Percentiles rank a stretch among this genome's conserved stretches.
Conservation (phyloP, 495 filamentous ascomycete genomes). For the Articulospora tetracladia region DNA sequence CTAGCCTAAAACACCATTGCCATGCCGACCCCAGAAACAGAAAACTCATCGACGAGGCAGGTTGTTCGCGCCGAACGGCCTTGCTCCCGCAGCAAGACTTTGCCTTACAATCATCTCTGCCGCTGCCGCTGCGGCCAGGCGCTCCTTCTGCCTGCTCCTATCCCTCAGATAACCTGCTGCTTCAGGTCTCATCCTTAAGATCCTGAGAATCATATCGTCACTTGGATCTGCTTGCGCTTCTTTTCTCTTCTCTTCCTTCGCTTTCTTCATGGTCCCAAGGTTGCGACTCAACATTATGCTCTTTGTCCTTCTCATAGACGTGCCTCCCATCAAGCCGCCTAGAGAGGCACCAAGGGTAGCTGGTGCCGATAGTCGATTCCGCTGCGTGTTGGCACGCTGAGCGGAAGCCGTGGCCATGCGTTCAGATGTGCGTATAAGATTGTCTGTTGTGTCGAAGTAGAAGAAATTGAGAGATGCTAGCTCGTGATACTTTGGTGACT, state of each 20-base stretch:
- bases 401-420: conserved; percentile 88
- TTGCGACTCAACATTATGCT: conserved; percentile 94
- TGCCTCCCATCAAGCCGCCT: conserved; percentile 65
- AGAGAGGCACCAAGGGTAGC: conserved; percentile 50
- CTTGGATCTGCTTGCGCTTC: conserved; percentile 95
- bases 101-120: conserved; percentile 94
- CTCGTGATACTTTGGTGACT: conserved; percentile 97
- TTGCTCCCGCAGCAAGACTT: conserved; percentile 70
- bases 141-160: conserved; percentile 87
- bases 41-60: conserved; percentile 33
- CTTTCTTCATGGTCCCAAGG: conserved; percentile 90
- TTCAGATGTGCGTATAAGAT: conserved; percentile 87
- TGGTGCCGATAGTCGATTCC: conserved; percentile 71
- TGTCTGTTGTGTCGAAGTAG: conserved; percentile 92
- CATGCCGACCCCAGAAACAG: not conserved
- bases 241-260: conserved; percentile 91
- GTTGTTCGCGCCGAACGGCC: conserved; percentile 55
- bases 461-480: conserved; percentile 95
- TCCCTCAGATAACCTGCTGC: conserved; percentile 88
- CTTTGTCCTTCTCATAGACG: conserved; percentile 75
- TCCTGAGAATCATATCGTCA: conserved; percentile 97
- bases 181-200: conserved; percentile 93
- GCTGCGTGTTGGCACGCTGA: conserved; percentile 67
- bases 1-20: not conserved
- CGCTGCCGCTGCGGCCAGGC: conserved; percentile 82